Evolutionary conservation across 2,329 filamentous ascomycete species (phyloP), one percentile per base, ranked within the genome.

Genomic region (Furcasterigmium sp.): DNA sequence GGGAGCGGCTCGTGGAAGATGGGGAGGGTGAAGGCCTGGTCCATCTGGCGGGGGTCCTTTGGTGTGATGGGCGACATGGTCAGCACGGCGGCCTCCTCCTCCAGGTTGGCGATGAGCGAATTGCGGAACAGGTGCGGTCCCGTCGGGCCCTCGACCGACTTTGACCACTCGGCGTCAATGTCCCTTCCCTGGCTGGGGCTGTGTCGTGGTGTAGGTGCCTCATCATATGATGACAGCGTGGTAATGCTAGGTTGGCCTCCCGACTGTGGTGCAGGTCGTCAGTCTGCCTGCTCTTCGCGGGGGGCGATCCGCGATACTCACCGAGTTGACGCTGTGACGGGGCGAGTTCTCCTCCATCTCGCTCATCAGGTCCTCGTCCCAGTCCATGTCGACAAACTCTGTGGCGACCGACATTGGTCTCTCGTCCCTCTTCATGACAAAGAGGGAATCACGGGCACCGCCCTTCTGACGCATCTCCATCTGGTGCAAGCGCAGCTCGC

Each of bases 51-150:
- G 29, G 68, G 65, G 45, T 78, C 73, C 61, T 84, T 82, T 25
- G 87, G 80, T 19, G 87, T 82, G 51, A 89, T 65, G 15, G 87
- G 87, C 18, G 87, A 91, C 61, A 91, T 73, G 19, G 84, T 80
- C 41, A 91, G 68, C 49, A 73, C 65, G 46, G 72, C 63, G 32
- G 15, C 23, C 23, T 26, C 23, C 47, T 74, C 70, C 51, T 77
- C 70, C 45, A 65, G 55, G 46, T 64, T 68, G 45, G 55, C 70
- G 57, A 82, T 76, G 25, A 78, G 73, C 17, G 85, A 89, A 46
- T 76, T 76, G 51, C 87, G 81, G 64, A 95, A 95, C 14, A 95
- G 75, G 66, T 95, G 91, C 9, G 91, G 91, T 2, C 91, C 91
- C 51, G 77, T 78, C 3, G 91, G 91, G 1, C 91, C 91, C 59